Conservation (phyloP, 768 basidiomycete species). For the Rhodocollybia butyracea region DNA sequence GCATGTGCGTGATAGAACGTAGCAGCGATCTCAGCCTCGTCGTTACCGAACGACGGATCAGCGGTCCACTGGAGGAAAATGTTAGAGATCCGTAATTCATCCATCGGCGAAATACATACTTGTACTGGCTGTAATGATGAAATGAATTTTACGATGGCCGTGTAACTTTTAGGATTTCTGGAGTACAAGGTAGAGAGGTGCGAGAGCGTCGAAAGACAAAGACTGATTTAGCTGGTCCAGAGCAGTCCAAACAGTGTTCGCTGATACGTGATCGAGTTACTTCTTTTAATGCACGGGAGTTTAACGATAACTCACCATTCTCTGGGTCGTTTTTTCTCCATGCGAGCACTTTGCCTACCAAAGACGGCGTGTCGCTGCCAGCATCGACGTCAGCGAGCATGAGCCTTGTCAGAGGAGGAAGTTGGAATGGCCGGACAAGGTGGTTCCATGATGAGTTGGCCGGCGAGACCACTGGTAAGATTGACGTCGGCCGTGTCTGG, state of each 20-base stretch:
- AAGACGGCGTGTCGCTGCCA: constrained; percentile 92
- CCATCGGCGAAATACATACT: constrained; percentile 23
- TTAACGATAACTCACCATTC: constrained; percentile 39
- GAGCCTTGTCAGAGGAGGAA: constrained; percentile 81
- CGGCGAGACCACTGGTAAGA: constrained; percentile 57
- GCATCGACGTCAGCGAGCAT: constrained; percentile 95
- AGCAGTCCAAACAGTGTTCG: constrained; percentile 60
- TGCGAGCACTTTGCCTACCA: constrained; percentile 86
- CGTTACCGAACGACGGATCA: constrained; percentile 46
- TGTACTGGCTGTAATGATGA: constrained; percentile 57
- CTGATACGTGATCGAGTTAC: constrained; percentile 28
- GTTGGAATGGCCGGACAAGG: constrained; percentile 61
- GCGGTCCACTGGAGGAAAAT: constrained; percentile 48
- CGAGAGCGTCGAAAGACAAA: constrained; percentile 49
- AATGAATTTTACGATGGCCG: constrained; percentile 57
- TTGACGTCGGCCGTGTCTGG: constrained; percentile 21
- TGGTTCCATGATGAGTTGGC: constrained; percentile 75
- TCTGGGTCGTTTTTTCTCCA: constrained; percentile 73
- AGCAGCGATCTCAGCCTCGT: constrained; percentile 43
- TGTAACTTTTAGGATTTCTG: constrained; percentile 47
- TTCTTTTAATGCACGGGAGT: neutral
- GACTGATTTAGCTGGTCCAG: constrained; percentile 62
- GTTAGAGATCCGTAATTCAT: neutral
- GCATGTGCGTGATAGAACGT: constrained; percentile 57
- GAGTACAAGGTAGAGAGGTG: constrained; percentile 48